These are phyloP conservation scores for Annulohypoxylon nitens DNA, from an alignment of 495 filamentous ascomycete species.

Conservation along the genomic window DNA sequence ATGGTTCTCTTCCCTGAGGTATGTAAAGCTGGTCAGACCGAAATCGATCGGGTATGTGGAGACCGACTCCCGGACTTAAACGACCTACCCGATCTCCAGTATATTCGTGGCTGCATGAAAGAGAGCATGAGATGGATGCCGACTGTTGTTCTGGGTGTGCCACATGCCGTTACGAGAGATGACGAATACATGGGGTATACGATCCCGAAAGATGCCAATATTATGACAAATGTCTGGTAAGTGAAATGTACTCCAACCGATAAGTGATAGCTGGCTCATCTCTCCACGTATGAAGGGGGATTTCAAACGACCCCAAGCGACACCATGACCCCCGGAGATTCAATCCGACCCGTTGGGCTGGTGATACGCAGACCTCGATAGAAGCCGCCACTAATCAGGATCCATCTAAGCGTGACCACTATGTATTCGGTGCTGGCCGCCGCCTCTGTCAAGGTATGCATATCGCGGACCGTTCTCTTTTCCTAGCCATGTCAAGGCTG, in stretches of 20 bases:
- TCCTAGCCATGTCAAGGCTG: conserved; percentile 59
- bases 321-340: conserved; percentile 61
- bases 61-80: conserved; percentile 63
- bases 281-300: conserved; percentile 49
- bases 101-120: conserved; percentile 63
- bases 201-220: conserved; percentile 54
- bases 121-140: conserved; percentile 70
- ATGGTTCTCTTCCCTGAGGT: conserved; percentile 66
- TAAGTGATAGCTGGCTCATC: conserved; percentile 16
- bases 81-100: conserved; percentile 64
- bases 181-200: conserved; percentile 58
- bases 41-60: conserved; percentile 66
- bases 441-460: conserved; percentile 69
- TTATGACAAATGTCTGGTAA: conserved; percentile 56
- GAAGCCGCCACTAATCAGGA: conserved; percentile 54
- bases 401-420: conserved; percentile 55
- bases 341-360: conserved; percentile 62
- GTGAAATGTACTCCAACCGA: conserved; percentile 6
- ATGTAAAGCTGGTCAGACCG: conserved; percentile 63
- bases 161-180: conserved; percentile 64
- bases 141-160: conserved; percentile 64
- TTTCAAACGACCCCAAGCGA: conserved; percentile 57
- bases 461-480: conserved; percentile 66
- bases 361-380: conserved; percentile 43
- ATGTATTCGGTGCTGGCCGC: conserved; percentile 67